A percentile compares a stretch with the other conserved stretches of the same genome.
These are phyloP conservation scores for Vitellaria paradoxa DNA, from an alignment of 179 eudicot species.

Conservation along the genomic window DNA sequence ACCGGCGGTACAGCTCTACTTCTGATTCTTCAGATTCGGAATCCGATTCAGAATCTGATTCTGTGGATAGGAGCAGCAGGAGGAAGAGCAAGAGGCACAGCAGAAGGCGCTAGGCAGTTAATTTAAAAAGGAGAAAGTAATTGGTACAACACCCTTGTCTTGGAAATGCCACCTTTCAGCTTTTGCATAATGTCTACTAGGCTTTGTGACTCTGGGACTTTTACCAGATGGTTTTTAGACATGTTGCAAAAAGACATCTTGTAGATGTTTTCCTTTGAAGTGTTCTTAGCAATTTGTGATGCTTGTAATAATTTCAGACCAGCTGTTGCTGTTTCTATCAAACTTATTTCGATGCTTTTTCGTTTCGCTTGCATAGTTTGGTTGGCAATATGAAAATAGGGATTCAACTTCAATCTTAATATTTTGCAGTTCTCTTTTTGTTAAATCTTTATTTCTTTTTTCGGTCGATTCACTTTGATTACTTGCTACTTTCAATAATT, in stretches of 20 bases:
- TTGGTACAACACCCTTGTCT: neutral
- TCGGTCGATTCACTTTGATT: no score
- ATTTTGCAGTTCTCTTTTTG: neutral
- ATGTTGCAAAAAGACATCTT: neutral
- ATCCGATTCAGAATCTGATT: slow-evolving; percentile 47
- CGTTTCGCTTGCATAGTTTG: neutral
- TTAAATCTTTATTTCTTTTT: no score
- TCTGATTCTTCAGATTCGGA: slow-evolving; percentile 59
- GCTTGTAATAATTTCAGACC: neutral
- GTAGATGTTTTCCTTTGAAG: neutral
- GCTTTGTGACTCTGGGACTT: neutral
- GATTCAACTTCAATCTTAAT: no score
- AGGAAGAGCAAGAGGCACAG: slow-evolving; percentile 55
- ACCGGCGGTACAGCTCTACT: slow-evolving; percentile 51
- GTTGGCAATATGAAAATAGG: neutral
- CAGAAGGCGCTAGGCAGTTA: slow-evolving; percentile 31
- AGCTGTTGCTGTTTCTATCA: neutral
- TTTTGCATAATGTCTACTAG: neutral
- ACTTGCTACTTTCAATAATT: no score
- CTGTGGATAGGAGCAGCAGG: slow-evolving; percentile 39
- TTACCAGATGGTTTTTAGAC: slow-evolving; percentile 7
- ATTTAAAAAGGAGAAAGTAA: neutral
- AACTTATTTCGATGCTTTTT: neutral
- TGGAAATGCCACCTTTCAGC: neutral
- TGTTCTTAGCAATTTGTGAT: neutral